Percentiles rank a stretch among this genome's conserved stretches.
Conservation (phyloP, 2,329 filamentous ascomycete species). For the Arthroderma sp. region DNA sequence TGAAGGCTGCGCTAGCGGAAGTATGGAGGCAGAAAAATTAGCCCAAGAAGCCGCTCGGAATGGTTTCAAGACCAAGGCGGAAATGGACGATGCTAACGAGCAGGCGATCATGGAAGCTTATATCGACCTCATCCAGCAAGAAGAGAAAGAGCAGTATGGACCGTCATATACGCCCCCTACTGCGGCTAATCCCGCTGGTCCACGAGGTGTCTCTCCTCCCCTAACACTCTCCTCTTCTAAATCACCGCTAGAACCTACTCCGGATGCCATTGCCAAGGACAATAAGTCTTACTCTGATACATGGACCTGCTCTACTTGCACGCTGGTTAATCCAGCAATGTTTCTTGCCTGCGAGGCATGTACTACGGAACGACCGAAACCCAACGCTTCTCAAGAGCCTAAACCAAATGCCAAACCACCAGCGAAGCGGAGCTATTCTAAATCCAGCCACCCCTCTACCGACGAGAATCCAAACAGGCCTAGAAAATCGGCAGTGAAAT, state of each 20-base stretch:
- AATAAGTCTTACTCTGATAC: constrained; percentile 26
- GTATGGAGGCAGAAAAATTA: constrained; percentile 52
- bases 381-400: constrained; percentile 13
- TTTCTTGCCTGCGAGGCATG: constrained; percentile 50
- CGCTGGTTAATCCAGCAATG: constrained; percentile 46
- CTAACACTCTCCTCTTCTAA: constrained; percentile 18
- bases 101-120: constrained; percentile 72
- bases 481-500: constrained; percentile 24
- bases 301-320: constrained; percentile 50
- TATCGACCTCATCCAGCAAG: constrained; percentile 76
- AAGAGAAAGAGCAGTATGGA: constrained; percentile 51
- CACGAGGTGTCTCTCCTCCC: constrained; percentile 12
- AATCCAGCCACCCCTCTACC: neutral
- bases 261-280: constrained; percentile 8
- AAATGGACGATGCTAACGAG: constrained; percentile 82
- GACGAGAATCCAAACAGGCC: constrained; percentile 5
- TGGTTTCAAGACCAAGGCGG: constrained; percentile 70
- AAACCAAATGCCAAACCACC: constrained; percentile 1
- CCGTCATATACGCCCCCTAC: constrained; percentile 41
- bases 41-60: constrained; percentile 53
- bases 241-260: constrained; percentile 24
- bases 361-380: constrained; percentile 40
- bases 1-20: constrained; percentile 63
- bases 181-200: constrained; percentile 39
- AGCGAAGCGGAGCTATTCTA: constrained; percentile 2